phyloP scores from a whole-genome alignment of 345 rosid species.

The Dipteronia dyeriana region DNA sequence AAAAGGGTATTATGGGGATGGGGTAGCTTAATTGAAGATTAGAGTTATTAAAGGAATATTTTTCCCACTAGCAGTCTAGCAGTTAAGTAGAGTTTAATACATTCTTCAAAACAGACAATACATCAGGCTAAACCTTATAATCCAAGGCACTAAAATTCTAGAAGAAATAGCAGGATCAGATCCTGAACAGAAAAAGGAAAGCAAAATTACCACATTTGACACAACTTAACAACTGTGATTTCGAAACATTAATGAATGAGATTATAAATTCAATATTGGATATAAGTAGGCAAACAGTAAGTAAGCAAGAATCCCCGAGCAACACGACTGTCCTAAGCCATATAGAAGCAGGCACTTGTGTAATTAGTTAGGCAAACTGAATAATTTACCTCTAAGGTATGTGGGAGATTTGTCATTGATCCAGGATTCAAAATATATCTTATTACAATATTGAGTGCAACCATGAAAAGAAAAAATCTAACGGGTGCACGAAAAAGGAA shows the following conservation, averaged over 20 bases:
- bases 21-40: background rate
- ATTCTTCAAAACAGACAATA: background rate
- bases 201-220: background rate
- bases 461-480: background rate
- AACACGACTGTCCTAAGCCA: background rate
- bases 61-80: background rate
- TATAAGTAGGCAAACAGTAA: background rate
- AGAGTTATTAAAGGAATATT: background rate
- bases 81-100: background rate
- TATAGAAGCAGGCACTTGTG: background rate
- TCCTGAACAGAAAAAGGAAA: background rate
- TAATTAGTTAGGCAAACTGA: background rate
- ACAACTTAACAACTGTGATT: background rate
- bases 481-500: slow-evolving; percentile 13
- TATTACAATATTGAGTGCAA: background rate
- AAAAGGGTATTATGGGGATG: background rate
- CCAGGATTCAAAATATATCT: background rate
- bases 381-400: background rate
- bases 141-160: background rate
- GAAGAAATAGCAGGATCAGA: background rate
- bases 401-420: background rate
- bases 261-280: background rate
- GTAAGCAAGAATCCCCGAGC: background rate
- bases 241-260: background rate
- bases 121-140: background rate